Conservation (phyloP, 192 early-diverging fungal genomes). For the Thoreauomyces humboldtii region DNA sequence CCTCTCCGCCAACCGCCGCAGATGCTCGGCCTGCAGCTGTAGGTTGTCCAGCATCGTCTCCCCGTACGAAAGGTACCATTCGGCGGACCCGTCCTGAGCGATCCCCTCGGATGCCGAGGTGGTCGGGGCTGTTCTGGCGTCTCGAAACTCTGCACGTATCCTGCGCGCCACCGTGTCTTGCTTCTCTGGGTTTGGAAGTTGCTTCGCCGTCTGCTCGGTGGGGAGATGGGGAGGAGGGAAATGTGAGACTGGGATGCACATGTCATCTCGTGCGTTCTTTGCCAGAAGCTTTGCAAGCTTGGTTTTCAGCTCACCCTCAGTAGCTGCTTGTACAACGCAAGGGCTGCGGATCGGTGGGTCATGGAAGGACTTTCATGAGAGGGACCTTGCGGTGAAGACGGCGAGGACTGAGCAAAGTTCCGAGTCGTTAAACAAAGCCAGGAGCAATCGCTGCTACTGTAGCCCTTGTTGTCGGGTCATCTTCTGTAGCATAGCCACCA, state of each 20-base stretch:
- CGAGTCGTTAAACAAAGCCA: no score
- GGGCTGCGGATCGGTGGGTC: no score
- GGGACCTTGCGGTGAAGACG: no score
- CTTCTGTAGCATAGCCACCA: no score
- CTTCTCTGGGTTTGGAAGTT: conserved; percentile 10
- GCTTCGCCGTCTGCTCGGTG: background rate
- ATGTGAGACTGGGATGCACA: background rate
- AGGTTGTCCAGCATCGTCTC: conserved; percentile 18
- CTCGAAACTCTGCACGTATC: conserved; percentile 5
- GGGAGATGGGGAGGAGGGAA: background rate
- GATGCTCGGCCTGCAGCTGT: conserved; percentile 7
- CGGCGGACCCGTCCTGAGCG: background rate
- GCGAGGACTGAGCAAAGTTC: no score
- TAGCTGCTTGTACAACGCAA: no score
- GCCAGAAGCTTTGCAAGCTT: background rate
- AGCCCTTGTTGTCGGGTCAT: no score
- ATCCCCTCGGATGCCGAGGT: background rate
- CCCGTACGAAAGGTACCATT: background rate
- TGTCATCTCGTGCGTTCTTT: no score
- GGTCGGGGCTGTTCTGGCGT: background rate
- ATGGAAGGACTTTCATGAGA: no score
- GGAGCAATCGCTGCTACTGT: no score
- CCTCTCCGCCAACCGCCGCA: background rate
- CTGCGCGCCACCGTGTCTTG: background rate
- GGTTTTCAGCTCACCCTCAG: background rate